phyloP scores from a whole-genome alignment of 768 basidiomycete genomes.

The Gloeophyllum trabeum region DNA sequence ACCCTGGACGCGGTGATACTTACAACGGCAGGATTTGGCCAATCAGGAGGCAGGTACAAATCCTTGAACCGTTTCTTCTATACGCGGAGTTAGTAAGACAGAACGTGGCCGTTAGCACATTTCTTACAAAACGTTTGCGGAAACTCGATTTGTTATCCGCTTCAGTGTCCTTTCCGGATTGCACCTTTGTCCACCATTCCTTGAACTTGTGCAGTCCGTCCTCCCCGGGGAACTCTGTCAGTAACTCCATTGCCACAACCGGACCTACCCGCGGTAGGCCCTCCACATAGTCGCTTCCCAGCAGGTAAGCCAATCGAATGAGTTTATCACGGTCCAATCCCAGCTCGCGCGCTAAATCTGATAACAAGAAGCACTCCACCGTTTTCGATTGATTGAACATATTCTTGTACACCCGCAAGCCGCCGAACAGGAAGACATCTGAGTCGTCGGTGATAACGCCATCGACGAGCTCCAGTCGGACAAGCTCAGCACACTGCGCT shows the following conservation, averaged over 20 bases:
- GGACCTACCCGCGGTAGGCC: slow-evolving; percentile 89
- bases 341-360: slow-evolving; percentile 81
- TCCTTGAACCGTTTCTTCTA: slow-evolving; percentile 88
- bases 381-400: slow-evolving; percentile 99
- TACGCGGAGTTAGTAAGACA: slow-evolving; percentile 6
- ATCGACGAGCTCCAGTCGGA: slow-evolving; percentile 77
- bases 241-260: slow-evolving; percentile 90
- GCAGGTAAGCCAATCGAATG: slow-evolving; percentile 81
- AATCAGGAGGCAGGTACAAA: slow-evolving; percentile 69
- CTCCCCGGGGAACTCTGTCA: slow-evolving; percentile 86
- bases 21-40: slow-evolving; percentile 91
- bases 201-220: slow-evolving; percentile 80
- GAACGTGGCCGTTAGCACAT: slow-evolving; percentile 19
- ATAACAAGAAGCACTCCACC: slow-evolving; percentile 86
- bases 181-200: slow-evolving; percentile 92
- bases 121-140: slow-evolving; percentile 73
- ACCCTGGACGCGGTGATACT: slow-evolving; percentile 15
- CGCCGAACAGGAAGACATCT: slow-evolving; percentile 97
- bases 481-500: slow-evolving; percentile 93
- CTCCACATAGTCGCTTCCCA: slow-evolving; percentile 95
- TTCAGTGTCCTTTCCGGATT: slow-evolving; percentile 76
- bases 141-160: slow-evolving; percentile 69
- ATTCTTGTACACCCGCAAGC: slow-evolving; percentile 92
- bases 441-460: slow-evolving; percentile 99
- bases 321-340: slow-evolving; percentile 80